Conservation (phyloP, 177 flowering plant species). For the Vitis hybrid region DNA sequence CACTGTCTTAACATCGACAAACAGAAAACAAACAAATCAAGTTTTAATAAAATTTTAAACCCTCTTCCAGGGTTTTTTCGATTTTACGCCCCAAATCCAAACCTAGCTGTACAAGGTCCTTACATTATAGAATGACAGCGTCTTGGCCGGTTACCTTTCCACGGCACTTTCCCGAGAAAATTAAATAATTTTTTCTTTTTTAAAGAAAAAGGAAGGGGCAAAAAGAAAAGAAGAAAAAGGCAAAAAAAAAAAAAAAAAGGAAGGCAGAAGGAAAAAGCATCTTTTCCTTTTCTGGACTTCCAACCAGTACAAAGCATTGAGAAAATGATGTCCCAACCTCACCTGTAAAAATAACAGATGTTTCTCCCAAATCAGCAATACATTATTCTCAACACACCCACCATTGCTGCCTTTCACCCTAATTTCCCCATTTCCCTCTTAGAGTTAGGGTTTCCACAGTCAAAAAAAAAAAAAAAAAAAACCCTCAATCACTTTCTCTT, state of each 20-base stretch:
- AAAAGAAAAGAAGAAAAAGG: not conserved
- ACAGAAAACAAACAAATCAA: no score
- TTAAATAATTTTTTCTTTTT: no score
- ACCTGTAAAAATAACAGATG: conserved; percentile 5
- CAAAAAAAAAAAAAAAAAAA: not conserved
- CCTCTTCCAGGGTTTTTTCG: no score
- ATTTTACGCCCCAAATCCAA: no score
- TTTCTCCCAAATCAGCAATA: conserved; percentile 12
- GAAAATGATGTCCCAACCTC: conserved; percentile 13
- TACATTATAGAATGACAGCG: not conserved
- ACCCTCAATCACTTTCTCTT: not conserved
- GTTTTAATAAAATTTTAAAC: no score
- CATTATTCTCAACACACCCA: not conserved
- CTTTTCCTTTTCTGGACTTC: not conserved
- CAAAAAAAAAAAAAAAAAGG: not conserved
- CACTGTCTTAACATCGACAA: no score
- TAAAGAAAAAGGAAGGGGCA: no score
- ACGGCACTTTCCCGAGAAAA: conserved; percentile 7
- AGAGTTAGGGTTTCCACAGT: not conserved
- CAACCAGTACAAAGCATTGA: not conserved
- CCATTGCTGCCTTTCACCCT: not conserved
- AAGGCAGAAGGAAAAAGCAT: not conserved
- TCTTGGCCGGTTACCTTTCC: not conserved
- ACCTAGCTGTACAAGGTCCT: no score
- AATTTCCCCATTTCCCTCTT: not conserved